Conservation (phyloP, 768 basidiomycete species). For the Wakefieldia striispora region DNA sequence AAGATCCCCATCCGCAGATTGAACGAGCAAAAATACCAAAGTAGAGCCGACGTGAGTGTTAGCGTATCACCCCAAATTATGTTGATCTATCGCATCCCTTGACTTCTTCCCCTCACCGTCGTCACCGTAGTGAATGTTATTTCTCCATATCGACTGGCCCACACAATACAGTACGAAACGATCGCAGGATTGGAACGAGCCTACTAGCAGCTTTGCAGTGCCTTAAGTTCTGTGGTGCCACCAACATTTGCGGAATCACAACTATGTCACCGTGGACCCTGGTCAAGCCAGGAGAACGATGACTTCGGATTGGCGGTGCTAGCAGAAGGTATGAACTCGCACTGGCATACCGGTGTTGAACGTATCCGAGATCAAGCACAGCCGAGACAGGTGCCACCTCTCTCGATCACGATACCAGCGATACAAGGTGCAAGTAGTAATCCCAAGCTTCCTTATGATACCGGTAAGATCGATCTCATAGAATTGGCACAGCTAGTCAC, state of each 20-base stretch:
- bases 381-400: slow-evolving; percentile 22
- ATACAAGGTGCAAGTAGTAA: slow-evolving; percentile 11
- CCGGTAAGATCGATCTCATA: slow-evolving; percentile 3
- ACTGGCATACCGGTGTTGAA: neutral
- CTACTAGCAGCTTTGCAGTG: slow-evolving; percentile 4
- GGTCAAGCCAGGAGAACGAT: neutral
- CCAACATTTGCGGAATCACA: neutral
- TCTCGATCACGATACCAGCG: slow-evolving; percentile 10
- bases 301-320: slow-evolving; percentile 16
- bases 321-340: slow-evolving; percentile 10
- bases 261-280: slow-evolving; percentile 5
- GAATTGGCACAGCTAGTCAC: neutral
- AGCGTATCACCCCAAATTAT: too few relatives aligned
- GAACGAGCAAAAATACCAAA: neutral
- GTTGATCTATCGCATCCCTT: too few relatives aligned
- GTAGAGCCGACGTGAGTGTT: neutral
- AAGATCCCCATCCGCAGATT: slow-evolving; percentile 2
- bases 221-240: neutral
- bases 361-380: slow-evolving; percentile 4
- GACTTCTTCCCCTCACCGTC: too few relatives aligned
- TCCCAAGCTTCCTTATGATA: slow-evolving; percentile 6
- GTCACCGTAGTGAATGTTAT: too few relatives aligned
- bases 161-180: too few relatives aligned
- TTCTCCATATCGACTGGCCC: too few relatives aligned
- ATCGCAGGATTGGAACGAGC: neutral